Conservation (phyloP, 176 grass and related monocot species). For the Chloris gayana region DNA sequence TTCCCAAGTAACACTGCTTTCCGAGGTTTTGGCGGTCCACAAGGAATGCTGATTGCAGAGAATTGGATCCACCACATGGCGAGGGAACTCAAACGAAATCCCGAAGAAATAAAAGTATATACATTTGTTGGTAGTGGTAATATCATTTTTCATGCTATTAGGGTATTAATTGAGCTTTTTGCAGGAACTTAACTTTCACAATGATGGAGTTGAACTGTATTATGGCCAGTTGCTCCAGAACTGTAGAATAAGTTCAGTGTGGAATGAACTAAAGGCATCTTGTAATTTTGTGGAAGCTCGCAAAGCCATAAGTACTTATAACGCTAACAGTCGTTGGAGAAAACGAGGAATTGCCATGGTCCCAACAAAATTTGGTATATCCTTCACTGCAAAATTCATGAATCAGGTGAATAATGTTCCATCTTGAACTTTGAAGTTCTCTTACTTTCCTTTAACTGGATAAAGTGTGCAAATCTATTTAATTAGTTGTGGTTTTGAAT, state of each 20-base stretch:
- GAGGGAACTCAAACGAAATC: constrained; percentile 67
- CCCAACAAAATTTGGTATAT: constrained; percentile 97
- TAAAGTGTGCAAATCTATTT: background rate
- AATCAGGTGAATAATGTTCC: constrained; percentile 70
- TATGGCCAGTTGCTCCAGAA: constrained; percentile 83
- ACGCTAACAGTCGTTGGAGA: constrained; percentile 78
- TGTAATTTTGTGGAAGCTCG: constrained; percentile 70
- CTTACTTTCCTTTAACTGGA: background rate
- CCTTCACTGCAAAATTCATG: constrained; percentile 79
- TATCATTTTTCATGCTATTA: constrained; percentile 9
- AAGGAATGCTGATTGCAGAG: constrained; percentile 88
- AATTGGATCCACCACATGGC: constrained; percentile 95
- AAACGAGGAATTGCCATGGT: constrained; percentile 91
- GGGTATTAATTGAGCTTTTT: constrained; percentile 24
- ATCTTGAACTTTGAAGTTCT: constrained; percentile 11
- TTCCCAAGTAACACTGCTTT: constrained; percentile 97
- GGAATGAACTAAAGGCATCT: constrained; percentile 87
- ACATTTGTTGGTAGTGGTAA: constrained; percentile 21
- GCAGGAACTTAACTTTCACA: constrained; percentile 91
- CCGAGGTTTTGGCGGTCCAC: constrained; percentile 95
- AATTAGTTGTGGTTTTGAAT: constrained; percentile 18
- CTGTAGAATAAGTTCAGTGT: constrained; percentile 69
- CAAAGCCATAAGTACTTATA: constrained; percentile 54
- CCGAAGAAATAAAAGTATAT: constrained; percentile 71
- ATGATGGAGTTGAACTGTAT: constrained; percentile 69